Evolutionary conservation across 768 basidiomycete species (phyloP).

Genomic region (Tricholoma furcatifolium): DNA sequence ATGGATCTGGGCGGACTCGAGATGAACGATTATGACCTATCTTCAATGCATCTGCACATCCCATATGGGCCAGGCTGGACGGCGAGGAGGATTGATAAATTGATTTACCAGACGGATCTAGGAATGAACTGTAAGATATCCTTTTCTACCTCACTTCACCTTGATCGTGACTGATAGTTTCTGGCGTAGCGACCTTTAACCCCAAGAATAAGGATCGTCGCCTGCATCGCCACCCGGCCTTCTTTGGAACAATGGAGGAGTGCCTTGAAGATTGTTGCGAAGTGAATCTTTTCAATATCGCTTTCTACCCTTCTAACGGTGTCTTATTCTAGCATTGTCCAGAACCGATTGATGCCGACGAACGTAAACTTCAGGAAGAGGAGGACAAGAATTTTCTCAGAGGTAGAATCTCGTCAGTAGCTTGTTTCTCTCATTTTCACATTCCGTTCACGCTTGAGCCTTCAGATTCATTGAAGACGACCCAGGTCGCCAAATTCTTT

Average conservation of each 20-base stretch:
- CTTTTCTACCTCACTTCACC: too few species aligned
- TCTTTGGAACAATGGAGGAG: constrained; percentile 58
- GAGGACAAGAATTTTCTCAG: constrained; percentile 61
- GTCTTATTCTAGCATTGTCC: constrained; percentile 47
- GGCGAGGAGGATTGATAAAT: constrained; percentile 52
- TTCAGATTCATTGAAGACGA: constrained; percentile 57
- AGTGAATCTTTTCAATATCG: constrained; percentile 26
- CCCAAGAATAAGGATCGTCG: constrained; percentile 60
- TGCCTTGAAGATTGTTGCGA: constrained; percentile 64
- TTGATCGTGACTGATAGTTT: constrained; percentile 16
- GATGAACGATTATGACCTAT: constrained; percentile 58
- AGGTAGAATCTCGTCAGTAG: too few species aligned
- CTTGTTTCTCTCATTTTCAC: neutral
- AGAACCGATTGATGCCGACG: constrained; percentile 53
- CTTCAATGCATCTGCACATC: constrained; percentile 42
- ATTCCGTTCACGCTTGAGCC: neutral
- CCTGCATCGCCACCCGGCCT: constrained; percentile 63
- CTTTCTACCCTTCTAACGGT: neutral
- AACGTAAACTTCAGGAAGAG: constrained; percentile 46
- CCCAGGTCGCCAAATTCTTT: constrained; percentile 59
- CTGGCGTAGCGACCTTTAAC: constrained; percentile 43
- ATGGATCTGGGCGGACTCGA: constrained; percentile 39
- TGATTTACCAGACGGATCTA: constrained; percentile 58
- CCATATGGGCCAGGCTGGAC: constrained; percentile 64
- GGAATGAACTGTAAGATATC: constrained; percentile 64